Evolutionary conservation across 2,329 filamentous ascomycete genomes (phyloP).

Genomic region (Apiospora aurea): DNA sequence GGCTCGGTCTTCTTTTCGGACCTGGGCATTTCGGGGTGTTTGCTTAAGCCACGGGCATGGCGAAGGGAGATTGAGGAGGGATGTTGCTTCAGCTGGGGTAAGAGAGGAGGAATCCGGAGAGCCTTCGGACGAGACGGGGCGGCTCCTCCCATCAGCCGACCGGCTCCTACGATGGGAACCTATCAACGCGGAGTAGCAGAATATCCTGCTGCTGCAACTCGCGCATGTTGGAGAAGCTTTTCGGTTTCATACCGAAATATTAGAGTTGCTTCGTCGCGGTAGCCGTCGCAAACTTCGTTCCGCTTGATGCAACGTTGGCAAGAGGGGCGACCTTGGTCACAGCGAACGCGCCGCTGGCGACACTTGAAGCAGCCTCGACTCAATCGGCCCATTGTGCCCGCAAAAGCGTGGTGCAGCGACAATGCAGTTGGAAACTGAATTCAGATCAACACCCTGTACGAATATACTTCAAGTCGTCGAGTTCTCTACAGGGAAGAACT

Average conservation of each 20-base stretch:
- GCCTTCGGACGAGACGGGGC: background rate
- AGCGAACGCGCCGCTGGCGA: constrained; percentile 33
- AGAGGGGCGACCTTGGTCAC: constrained; percentile 44
- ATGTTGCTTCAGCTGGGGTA: constrained; percentile 1
- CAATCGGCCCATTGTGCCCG: constrained; percentile 12
- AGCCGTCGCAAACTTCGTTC: constrained; percentile 47
- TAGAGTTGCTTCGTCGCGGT: constrained; percentile 46
- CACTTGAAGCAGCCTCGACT: constrained; percentile 21
- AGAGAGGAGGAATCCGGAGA: background rate
- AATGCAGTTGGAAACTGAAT: background rate
- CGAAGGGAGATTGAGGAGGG: background rate
- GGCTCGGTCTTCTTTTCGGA: constrained; percentile 40
- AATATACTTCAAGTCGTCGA: background rate
- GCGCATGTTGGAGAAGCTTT: constrained; percentile 38
- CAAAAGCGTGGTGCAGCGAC: background rate
- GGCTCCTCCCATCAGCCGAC: constrained; percentile 34
- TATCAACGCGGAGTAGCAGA: constrained; percentile 38
- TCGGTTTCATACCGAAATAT: constrained; percentile 47
- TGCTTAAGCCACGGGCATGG: constrained; percentile 38
- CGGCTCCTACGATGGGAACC: constrained; percentile 44
- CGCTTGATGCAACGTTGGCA: constrained; percentile 48
- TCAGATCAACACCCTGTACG: background rate
- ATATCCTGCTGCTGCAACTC: background rate
- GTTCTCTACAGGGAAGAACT: background rate
- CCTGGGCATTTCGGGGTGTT: constrained; percentile 20